These are phyloP conservation scores for Myxozyma neglecta DNA, from an alignment of 805 yeast species.

Conservation along the genomic window DNA sequence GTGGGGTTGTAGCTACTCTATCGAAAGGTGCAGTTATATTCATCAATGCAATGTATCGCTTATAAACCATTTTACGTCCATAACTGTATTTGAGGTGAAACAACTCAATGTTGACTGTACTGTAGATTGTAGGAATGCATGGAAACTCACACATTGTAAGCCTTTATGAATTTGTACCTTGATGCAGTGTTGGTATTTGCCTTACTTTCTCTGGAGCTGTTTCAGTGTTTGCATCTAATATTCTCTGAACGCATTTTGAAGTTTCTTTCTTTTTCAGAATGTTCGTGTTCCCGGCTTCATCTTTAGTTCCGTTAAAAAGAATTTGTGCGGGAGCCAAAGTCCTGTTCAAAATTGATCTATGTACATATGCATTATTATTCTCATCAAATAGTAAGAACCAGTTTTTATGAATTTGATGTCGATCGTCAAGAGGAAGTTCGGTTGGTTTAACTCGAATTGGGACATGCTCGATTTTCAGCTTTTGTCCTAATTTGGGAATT, in stretches of 20 bases:
- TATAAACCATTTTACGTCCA: constrained; percentile 10
- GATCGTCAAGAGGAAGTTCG: constrained; percentile 14
- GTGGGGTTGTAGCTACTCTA: constrained; percentile 22
- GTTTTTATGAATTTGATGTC: constrained; percentile 20
- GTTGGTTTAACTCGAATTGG: constrained; percentile 22
- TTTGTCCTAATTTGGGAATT: constrained; percentile 16
- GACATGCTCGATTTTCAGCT: constrained; percentile 6
- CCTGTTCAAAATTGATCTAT: not conserved
- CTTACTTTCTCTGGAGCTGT: not conserved
- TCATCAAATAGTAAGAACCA: constrained; percentile 27
- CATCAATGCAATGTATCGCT: constrained; percentile 20
- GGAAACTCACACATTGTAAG: constrained; percentile 28
- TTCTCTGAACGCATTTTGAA: not conserved
- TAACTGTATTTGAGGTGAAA: constrained; percentile 21
- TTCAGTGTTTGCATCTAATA: not conserved
- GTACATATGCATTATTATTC: constrained; percentile 3
- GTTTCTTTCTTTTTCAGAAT: not conserved
- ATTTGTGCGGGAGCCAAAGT: not conserved
- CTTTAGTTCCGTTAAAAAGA: not conserved
- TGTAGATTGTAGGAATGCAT: constrained; percentile 28
- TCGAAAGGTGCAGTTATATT: constrained; percentile 27
- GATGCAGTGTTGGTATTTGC: constrained; percentile 15
- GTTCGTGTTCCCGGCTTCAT: not conserved
- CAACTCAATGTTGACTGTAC: constrained; percentile 21
- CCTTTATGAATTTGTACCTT: constrained; percentile 20